Base-by-base conservation (phyloP, 2,329 filamentous ascomycete genomes). In the Chaetomiaceae sp. region DNA sequence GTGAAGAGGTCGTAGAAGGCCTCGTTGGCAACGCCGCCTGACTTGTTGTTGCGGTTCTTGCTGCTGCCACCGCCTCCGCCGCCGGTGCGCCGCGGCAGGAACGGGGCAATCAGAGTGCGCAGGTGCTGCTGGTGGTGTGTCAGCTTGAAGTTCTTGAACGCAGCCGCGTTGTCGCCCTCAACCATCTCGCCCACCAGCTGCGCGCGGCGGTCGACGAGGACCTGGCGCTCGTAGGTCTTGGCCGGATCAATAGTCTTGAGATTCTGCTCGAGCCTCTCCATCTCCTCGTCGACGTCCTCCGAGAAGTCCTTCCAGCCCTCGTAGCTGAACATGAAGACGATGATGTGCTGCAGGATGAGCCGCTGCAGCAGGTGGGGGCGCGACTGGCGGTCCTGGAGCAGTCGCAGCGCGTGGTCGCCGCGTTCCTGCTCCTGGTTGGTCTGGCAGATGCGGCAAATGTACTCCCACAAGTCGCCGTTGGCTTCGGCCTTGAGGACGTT, bases 1-100 rank as follows among this genome's bases (percentile, higher is more conserved):
- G 51, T 50, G 51, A 65, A 63, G 20, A 76, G 65, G 45, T 75
- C 73, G 36, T 60, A 61, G 42, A 63, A 65, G 10, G 72, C 71
- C 4, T 62, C 60, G 4, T 60, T 45, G 1, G 65, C n/a, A n/a
- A n/a, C n/a, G n/a, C n/a, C n/a, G n/a, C n/a, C n/a, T n/a, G n/a
- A n/a, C n/a, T n/a, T 62, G 45, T 63, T 53, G 24, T 60, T 58
- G 7, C 55, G 50, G 6, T 60, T 56, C 48, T 37, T 46, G 17
- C n/a, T n/a, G n/a, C n/a, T n/a, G n/a, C n/a, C n/a, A n/a, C n/a
- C n/a, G n/a, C n/a, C n/a, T n/a, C n/a, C n/a, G n/a, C n/a, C n/a
- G n/a, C 72, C 68, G 38, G 10, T 33, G 38, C 34, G 33, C 11
- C 70, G 56, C 37, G 64, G 61, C 6, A 74, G 61, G 45, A 77